Evolutionary conservation across 2,329 filamentous ascomycete genomes (phyloP), one percentile per base, ranked within the genome.

Genomic region (Aspergillus sp.): DNA sequence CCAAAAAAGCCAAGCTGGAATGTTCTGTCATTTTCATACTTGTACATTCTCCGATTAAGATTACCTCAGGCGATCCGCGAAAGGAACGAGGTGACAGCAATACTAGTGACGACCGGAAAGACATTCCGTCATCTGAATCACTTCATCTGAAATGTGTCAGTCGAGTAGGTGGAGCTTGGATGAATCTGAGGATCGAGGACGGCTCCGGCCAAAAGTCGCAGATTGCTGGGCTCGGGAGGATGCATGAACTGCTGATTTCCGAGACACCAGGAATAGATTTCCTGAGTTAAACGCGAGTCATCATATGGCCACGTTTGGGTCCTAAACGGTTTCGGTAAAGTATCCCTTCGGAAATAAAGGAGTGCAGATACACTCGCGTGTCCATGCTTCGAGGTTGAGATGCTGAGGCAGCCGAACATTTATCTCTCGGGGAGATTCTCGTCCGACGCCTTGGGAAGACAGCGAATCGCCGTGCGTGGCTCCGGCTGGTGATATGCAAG

Each of bases 391-490:
- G 38, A 26, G 24, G n/a, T 32, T 13, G 49, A 36, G n/a, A 42
- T 39, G 45, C 41, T n/a, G 41, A 56, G 48, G 55, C 42, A 48
- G 50, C 45, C 50, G 53, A 30, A 32, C 50, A 54, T 54, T 22
- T 39, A 44, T 55, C 15, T 20, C 20, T 44, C 45, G 53, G 53
- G 30, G 38, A 49, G 38, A 45, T 53, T 57, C 11, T 43, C 22
- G 54, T 49, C 50, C 41, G 50, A 39, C 44, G 50, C 55, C 49
- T 50, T 53, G 18, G 24, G 36, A 26, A 13, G 30, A 39, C 49
- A 43, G n/a, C 55, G 34, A 54, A 54, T 54, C 24, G 43, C 45
- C 7, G 44, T 45, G 42, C 45, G 38, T 45, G 30, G 6, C 44
- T 6, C 22, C 22, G 18, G 38, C 34, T 43, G 45, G n/a, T 32